phyloP scores from a whole-genome alignment of 768 basidiomycete species.

The Holtermanniella nyarrowii region DNA sequence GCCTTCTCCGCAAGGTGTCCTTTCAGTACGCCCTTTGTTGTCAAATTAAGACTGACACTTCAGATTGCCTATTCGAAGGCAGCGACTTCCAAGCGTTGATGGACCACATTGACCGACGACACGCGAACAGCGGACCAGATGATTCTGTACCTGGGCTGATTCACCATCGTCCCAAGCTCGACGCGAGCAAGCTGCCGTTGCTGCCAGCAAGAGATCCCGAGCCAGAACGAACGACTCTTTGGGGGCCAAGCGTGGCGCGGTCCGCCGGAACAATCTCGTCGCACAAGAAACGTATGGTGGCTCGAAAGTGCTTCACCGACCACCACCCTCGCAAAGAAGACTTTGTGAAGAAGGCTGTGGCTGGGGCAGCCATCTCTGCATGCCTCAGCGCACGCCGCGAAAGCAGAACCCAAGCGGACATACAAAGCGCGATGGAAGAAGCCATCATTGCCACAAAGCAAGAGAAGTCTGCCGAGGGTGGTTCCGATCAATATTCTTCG shows the following conservation, averaged over 20 bases:
- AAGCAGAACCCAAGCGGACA: neutral
- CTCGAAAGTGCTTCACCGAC: slow-evolving; percentile 8
- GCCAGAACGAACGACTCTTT: neutral
- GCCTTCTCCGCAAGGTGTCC: slow-evolving; percentile 28
- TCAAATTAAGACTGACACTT: neutral
- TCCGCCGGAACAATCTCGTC: neutral
- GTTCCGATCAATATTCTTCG: neutral
- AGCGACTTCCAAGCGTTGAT: slow-evolving; percentile 19
- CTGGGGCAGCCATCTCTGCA: slow-evolving; percentile 17
- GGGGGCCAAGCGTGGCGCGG: neutral
- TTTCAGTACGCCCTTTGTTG: slow-evolving; percentile 20
- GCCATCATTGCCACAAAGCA: neutral
- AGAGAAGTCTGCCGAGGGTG: neutral
- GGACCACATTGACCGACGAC: slow-evolving; percentile 28
- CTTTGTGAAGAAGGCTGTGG: slow-evolving; percentile 13
- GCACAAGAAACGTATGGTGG: neutral
- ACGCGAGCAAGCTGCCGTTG: neutral
- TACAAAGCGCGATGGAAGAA: neutral
- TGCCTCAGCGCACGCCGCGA: neutral
- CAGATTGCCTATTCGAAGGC: slow-evolving; percentile 31
- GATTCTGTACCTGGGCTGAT: slow-evolving; percentile 34
- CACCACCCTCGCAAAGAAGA: slow-evolving; percentile 13
- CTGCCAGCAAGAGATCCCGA: neutral
- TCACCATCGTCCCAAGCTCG: slow-evolving; percentile 11
- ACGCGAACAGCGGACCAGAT: slow-evolving; percentile 23